phyloP scores from a whole-genome alignment of 2,329 filamentous ascomycete genomes.

The Monilinia aucupariae region DNA sequence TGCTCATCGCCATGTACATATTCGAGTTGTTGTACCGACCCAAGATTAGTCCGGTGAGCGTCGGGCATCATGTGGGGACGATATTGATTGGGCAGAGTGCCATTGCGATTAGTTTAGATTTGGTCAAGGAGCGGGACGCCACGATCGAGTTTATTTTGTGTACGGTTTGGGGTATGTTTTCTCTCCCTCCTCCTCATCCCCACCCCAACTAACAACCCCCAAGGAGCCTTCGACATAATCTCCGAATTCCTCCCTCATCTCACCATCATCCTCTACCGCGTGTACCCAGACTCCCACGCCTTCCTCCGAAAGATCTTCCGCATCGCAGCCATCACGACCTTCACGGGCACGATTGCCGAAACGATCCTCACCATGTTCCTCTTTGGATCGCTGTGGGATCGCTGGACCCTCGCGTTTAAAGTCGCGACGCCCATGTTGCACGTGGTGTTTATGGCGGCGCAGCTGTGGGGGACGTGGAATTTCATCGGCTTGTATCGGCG shows the following conservation, averaged over 20 bases:
- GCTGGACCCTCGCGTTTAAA: constrained; percentile 42
- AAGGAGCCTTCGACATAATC: constrained; percentile 43
- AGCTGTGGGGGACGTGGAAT: constrained; percentile 40
- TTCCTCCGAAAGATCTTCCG: constrained; percentile 40
- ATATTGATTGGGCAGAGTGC: constrained; percentile 39
- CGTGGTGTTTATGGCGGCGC: constrained; percentile 39
- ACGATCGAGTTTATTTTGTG: constrained; percentile 33
- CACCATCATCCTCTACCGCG: constrained; percentile 42
- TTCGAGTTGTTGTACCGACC: constrained; percentile 42
- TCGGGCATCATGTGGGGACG: constrained; percentile 38
- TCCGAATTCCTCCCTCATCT: constrained; percentile 44
- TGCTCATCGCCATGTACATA: constrained; percentile 43
- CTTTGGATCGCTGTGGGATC: constrained; percentile 40
- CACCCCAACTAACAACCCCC: constrained; percentile 5
- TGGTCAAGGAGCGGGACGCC: constrained; percentile 28
- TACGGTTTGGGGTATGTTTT: constrained; percentile 30
- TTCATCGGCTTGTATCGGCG: constrained; percentile 27
- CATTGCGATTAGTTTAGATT: constrained; percentile 37
- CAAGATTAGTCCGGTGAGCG: constrained; percentile 39
- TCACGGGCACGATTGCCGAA: constrained; percentile 38
- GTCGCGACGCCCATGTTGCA: constrained; percentile 41
- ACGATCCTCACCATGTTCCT: constrained; percentile 42
- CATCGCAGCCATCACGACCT: constrained; percentile 36
- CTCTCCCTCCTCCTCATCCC: background rate
- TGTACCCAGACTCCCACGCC: constrained; percentile 37